Evolutionary conservation across 2,329 filamentous ascomycete species (phyloP).

Genomic region (Cordyceps militaris): DNA sequence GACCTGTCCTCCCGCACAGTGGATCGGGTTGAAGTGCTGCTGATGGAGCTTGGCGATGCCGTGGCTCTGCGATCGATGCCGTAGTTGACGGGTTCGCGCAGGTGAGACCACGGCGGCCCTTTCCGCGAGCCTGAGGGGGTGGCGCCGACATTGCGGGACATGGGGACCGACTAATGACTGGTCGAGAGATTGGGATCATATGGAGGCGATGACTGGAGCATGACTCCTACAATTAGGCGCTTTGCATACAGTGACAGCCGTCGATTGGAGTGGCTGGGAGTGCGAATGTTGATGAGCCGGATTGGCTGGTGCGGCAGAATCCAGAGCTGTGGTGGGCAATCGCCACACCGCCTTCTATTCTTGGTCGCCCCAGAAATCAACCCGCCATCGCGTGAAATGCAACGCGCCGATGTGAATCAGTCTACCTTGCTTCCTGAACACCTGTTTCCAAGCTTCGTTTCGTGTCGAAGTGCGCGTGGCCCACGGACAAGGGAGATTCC

Average conservation of each 20-base stretch:
- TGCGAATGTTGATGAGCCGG: slow-evolving; percentile 15
- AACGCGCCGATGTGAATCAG: neutral
- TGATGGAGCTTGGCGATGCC: slow-evolving; percentile 38
- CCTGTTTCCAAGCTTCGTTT: neutral
- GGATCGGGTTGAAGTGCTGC: slow-evolving; percentile 44
- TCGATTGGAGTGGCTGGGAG: neutral
- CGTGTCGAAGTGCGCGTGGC: neutral
- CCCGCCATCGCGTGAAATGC: slow-evolving; percentile 6
- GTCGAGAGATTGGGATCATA: slow-evolving; percentile 14
- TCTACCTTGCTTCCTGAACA: neutral
- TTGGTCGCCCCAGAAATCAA: neutral
- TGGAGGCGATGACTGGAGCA: slow-evolving; percentile 12
- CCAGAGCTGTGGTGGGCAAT: slow-evolving; percentile 9
- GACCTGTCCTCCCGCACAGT: slow-evolving; percentile 33
- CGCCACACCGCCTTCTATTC: slow-evolving; percentile 22
- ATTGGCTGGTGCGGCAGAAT: slow-evolving; percentile 22
- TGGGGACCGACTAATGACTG: slow-evolving; percentile 19
- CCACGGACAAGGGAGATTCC: neutral
- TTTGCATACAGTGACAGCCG: neutral
- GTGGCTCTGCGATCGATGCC: slow-evolving; percentile 31
- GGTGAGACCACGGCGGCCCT: slow-evolving; percentile 44
- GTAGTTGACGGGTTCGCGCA: slow-evolving; percentile 44
- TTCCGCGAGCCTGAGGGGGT: slow-evolving; percentile 38
- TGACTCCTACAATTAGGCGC: neutral
- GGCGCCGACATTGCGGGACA: slow-evolving; percentile 36